Evolutionary conservation across 129 eudicot species (phyloP).

Genomic region (Smallanthus sonchifolius): DNA sequence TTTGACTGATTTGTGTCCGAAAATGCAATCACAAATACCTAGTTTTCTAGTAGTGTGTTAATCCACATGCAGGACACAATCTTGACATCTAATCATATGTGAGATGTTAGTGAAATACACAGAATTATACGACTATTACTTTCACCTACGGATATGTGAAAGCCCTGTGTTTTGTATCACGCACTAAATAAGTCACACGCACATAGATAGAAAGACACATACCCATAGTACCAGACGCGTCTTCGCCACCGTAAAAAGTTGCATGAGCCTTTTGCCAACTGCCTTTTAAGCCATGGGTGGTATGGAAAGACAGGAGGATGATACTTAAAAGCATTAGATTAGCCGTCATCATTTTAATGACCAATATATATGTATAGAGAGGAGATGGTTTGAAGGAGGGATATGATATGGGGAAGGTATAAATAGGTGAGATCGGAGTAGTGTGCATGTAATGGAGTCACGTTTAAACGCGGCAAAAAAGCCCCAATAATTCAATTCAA

Average conservation of each 20-base stretch:
- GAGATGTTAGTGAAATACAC: too few species aligned
- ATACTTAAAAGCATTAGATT: conserved; percentile 21
- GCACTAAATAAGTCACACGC: neutral
- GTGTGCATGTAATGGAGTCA: conserved; percentile 38
- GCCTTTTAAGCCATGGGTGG: conserved; percentile 19
- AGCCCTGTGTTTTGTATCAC: too few species aligned
- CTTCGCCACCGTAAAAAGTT: conserved; percentile 38
- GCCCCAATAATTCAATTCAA: conserved; percentile 34
- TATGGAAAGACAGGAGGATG: conserved; percentile 17
- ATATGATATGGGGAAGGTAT: conserved; percentile 14
- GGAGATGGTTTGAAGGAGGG: too few species aligned
- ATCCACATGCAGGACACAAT: too few species aligned
- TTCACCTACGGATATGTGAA: too few species aligned
- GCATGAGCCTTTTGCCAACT: conserved; percentile 54
- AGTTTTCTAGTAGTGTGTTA: too few species aligned
- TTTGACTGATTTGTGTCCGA: too few species aligned
- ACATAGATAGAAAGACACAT: neutral
- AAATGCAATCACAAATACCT: too few species aligned
- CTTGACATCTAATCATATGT: too few species aligned
- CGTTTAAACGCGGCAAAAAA: conserved; percentile 40
- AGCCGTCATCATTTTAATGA: conserved; percentile 7
- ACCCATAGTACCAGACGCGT: conserved; percentile 49
- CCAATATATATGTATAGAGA: neutral
- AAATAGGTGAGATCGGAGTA: conserved; percentile 17
- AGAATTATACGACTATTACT: too few species aligned